Base-by-base conservation (phyloP, 495 filamentous ascomycete genomes). In the Lindgomyces ingoldianus region DNA sequence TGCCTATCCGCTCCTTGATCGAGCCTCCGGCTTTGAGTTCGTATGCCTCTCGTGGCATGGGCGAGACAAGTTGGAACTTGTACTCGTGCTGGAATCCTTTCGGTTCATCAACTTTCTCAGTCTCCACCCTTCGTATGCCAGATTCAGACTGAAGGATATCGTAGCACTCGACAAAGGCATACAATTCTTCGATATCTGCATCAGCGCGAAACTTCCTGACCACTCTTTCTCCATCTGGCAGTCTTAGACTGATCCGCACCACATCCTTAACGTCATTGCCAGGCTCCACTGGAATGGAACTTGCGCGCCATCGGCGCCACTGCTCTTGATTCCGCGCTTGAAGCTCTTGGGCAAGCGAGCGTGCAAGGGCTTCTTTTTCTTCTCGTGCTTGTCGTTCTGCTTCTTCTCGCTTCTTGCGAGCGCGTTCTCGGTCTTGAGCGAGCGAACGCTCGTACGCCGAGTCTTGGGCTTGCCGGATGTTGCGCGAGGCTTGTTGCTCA, bases 81-180 rank as follows among this genome's bases (percentile, higher is more conserved):
- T 93, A 98, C 57, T 84, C 76, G 70, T 96, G 93, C 57, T 86
- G 76, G 73, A 90, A 96, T 19, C 75, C 84, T 30, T 81, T 77
- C 0, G 92, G 92, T 68, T 85, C 78, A 33, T 74, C 64, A 0
- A 74, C 73, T 45, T 70, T 74, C 46, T 75, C n/a, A n/a, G n/a
- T n/a, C n/a, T n/a, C n/a, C n/a, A n/a, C n/a, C n/a, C 64, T 22
- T 73, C 49, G 24, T 58, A 24, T n/a, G 54, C 22, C 2, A 45
- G 22, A 52, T 75, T 74, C 74, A 6, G 70, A 70, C 30, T 79
- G 73, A 9, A 92, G 63, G 0, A 87, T 60, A 54, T 91, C 87
- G 73, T 93, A 87, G 75, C 94, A 98, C 71, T 98, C 95, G 1
- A 98, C 92, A 75, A 95, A 96, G 1, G 93, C 95, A 75, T 98